Base-by-base conservation (phyloP, 345 rosid genomes). In the Eucalyptus tenuipes region DNA sequence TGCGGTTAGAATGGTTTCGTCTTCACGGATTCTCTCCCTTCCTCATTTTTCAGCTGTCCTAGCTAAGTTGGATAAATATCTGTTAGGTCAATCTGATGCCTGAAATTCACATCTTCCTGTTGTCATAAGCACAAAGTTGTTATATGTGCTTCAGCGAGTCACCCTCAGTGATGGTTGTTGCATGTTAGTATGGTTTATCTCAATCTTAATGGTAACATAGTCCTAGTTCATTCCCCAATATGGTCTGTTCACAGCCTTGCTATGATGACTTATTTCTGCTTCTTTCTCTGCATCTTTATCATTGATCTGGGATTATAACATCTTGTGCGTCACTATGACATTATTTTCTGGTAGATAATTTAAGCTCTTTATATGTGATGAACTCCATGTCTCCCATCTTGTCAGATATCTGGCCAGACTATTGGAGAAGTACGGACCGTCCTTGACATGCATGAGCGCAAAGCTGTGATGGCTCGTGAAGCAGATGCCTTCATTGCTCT, bases 401-500 rank as follows among this genome's bases (percentile, higher is more conserved):
- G 87, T 88, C 89, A 96, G 99, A 97, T 97, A 94, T 97, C 99
- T 86, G 99, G 99, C 88, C 91, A 94, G 92, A 92, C 96, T 29
- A 95, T 97, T 80, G 99, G 99, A 90, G 97, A 97, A 89, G 96
- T 96, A 85, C 96, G 95, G 93, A 89, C 91, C 17, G 99, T 97
- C 90, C 87, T 91, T 86, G 99, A 97, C 91, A 97, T 97, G 99
- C 99, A 97, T 59, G 99, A 97, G 91, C 93, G 99, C 13, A 97
- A 97, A 90, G 99, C 99, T 92, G 95, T 91, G 89, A 97, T 97
- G 99, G 99, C 99, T n/a, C 92, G 90, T 90, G 99, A 97, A 93
- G 93, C 99, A 55, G 99, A 97, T 52, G 99, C 97, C 71, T 97
- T 97, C 89, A 93, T 97, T 89, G 99, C 99, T 85, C 99, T 97